Evolutionary conservation across 768 basidiomycete genomes (phyloP).

Genomic region (Trametes villosa): DNA sequence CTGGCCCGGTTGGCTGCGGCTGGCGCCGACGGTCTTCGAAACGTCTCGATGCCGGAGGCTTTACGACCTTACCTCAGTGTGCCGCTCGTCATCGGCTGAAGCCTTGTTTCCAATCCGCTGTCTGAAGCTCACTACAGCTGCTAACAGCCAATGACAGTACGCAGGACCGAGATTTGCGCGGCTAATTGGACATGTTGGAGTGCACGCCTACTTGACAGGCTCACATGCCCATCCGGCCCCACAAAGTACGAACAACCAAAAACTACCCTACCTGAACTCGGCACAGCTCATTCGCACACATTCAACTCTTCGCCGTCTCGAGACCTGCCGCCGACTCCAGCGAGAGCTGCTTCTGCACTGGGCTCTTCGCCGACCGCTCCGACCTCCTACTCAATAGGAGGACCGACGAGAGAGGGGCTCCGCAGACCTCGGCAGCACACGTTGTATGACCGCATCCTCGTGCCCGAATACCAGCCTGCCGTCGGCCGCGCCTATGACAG

Average conservation of each 20-base stretch:
- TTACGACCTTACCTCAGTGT: too few species aligned
- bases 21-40: too few species aligned
- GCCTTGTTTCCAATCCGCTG: too few species aligned
- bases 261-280: neutral
- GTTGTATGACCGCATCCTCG: slow-evolving; percentile 12
- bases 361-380: neutral
- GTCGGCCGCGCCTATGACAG: slow-evolving; percentile 1
- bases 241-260: too few species aligned
- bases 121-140: too few species aligned
- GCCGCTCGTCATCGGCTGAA: too few species aligned
- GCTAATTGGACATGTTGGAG: too few species aligned
- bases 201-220: neutral
- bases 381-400: neutral
- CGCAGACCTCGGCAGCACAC: neutral
- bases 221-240: neutral
- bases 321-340: neutral
- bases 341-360: neutral
- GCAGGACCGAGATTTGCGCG: too few species aligned
- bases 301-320: neutral
- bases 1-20: too few species aligned
- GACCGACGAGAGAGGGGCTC: neutral
- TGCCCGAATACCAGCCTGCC: slow-evolving; percentile 10
- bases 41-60: too few species aligned
- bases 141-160: too few species aligned
- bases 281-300: neutral